Percentiles rank a stretch among this genome's conserved stretches.
These are phyloP conservation scores for Botrytis fabae DNA, from an alignment of 2,329 filamentous ascomycete genomes.

Conservation along the genomic window DNA sequence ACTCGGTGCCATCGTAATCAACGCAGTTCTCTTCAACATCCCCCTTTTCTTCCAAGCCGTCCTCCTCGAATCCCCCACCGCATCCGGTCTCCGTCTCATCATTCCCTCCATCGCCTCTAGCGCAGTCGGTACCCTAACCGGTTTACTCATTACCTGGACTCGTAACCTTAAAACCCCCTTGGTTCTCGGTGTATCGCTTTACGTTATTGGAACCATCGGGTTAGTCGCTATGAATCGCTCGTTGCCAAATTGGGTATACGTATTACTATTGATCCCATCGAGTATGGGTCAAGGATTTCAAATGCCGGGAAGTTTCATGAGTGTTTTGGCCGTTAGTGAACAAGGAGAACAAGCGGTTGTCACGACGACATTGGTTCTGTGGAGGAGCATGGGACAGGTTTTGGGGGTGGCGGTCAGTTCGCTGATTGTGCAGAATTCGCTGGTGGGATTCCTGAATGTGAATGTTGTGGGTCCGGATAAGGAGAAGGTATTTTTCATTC, in stretches of 20 bases:
- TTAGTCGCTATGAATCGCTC: constrained; percentile 52
- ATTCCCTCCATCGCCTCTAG: constrained; percentile 61
- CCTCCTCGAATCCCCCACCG: constrained; percentile 66
- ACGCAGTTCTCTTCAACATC: constrained; percentile 61
- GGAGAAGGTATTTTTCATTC: constrained; percentile 42
- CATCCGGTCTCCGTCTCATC: constrained; percentile 71
- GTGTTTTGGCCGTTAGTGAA: constrained; percentile 58
- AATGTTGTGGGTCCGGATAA: constrained; percentile 62
- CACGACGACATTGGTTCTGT: constrained; percentile 69
- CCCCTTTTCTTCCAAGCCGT: constrained; percentile 78
- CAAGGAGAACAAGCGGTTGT: constrained; percentile 67
- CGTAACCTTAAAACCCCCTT: constrained; percentile 61
- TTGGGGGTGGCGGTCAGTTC: constrained; percentile 72
- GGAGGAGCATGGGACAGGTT: constrained; percentile 70
- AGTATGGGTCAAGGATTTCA: constrained; percentile 63
- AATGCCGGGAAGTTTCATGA: constrained; percentile 65
- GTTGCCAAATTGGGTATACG: constrained; percentile 54
- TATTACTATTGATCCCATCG: constrained; percentile 57
- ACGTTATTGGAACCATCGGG: constrained; percentile 52
- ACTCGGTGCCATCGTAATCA: constrained; percentile 52
- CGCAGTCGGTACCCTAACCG: constrained; percentile 55
- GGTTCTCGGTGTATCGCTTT: constrained; percentile 49
- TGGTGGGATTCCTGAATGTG: constrained; percentile 58
- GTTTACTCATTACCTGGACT: constrained; percentile 62
- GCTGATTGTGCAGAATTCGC: constrained; percentile 70